These are phyloP conservation scores for Lepidium aucheri DNA, from an alignment of 345 rosid species.

Conservation along the genomic window DNA sequence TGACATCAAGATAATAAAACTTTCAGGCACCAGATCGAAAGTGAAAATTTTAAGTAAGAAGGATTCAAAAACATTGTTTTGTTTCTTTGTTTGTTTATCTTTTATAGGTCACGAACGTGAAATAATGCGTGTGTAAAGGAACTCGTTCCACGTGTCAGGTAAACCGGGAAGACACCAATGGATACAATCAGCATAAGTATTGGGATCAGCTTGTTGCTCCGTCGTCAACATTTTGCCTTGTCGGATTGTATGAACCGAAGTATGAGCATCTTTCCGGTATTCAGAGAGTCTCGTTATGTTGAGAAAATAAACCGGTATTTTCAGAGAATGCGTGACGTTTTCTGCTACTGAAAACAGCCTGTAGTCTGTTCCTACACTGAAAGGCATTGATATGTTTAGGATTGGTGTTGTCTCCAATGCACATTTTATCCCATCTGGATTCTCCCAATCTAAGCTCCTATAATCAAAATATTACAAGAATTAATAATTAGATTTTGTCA, in stretches of 20 bases:
- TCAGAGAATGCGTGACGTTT: constrained; percentile 45
- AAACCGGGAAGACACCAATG: constrained; percentile 98
- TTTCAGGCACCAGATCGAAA: background rate
- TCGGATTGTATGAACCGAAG: constrained; percentile 67
- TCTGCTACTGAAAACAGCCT: constrained; percentile 41
- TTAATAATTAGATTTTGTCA: background rate
- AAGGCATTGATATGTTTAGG: constrained; percentile 40
- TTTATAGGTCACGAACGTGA: constrained; percentile 45
- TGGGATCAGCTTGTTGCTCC: constrained; percentile 71
- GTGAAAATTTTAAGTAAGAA: background rate
- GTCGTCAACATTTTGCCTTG: constrained; percentile 75
- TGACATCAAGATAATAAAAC: constrained; percentile 15
- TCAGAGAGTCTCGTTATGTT: constrained; percentile 74
- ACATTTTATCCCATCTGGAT: constrained; percentile 86
- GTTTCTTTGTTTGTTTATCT: background rate
- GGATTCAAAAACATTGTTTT: background rate
- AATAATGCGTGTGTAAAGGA: constrained; percentile 64
- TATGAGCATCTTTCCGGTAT: constrained; percentile 87
- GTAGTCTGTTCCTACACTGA: constrained; percentile 70
- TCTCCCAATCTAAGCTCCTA: constrained; percentile 91
- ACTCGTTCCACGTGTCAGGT: constrained; percentile 93
- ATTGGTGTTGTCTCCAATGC: constrained; percentile 68
- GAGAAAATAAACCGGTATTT: constrained; percentile 51
- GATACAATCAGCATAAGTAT: constrained; percentile 83
- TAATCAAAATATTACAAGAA: background rate